A percentile compares a stretch with the other conserved stretches of the same genome.
These are phyloP conservation scores for Metschnikowia reukaufii DNA, from an alignment of 805 yeast genomes.

Conservation along the genomic window DNA sequence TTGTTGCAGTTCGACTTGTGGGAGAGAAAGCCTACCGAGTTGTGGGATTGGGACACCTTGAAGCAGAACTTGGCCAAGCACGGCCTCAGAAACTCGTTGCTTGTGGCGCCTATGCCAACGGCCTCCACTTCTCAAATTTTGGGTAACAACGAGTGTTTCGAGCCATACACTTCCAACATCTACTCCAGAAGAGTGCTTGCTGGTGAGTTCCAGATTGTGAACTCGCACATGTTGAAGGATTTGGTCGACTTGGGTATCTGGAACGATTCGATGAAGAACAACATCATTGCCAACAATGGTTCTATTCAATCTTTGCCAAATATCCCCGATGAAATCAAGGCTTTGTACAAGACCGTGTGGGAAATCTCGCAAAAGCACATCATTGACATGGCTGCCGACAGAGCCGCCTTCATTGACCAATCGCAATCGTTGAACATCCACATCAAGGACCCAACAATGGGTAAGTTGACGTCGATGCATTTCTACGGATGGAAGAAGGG, in stretches of 20 bases:
- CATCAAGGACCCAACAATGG: conserved; percentile 89
- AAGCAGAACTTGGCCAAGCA: conserved; percentile 48
- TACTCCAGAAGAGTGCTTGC: conserved; percentile 63
- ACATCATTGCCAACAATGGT: conserved; percentile 56
- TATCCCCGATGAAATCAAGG: conserved; percentile 54
- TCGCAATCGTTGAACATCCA: conserved; percentile 91
- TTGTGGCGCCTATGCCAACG: conserved; percentile 67
- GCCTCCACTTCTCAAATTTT: conserved; percentile 65
- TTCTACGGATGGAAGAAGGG: conserved; percentile 99
- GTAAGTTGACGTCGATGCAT: conserved; percentile 96
- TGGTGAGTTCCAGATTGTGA: conserved; percentile 64
- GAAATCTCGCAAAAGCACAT: conserved; percentile 59
- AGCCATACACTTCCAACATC: conserved; percentile 62
- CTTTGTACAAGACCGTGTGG: conserved; percentile 61
- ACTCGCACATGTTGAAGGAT: conserved; percentile 57
- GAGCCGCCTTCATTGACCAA: conserved; percentile 84
- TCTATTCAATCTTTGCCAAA: conserved; percentile 56
- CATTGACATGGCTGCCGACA: conserved; percentile 64
- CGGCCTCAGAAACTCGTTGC: conserved; percentile 58
- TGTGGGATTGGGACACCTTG: conserved; percentile 60
- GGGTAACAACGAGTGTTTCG: conserved; percentile 63
- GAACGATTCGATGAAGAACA: conserved; percentile 58
- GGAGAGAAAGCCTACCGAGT: conserved; percentile 58
- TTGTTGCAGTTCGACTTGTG: conserved; percentile 57
- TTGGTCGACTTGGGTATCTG: conserved; percentile 59